Evolutionary conservation across 2,329 filamentous ascomycete species (phyloP).

Genomic region (Ophiostoma sp.): DNA sequence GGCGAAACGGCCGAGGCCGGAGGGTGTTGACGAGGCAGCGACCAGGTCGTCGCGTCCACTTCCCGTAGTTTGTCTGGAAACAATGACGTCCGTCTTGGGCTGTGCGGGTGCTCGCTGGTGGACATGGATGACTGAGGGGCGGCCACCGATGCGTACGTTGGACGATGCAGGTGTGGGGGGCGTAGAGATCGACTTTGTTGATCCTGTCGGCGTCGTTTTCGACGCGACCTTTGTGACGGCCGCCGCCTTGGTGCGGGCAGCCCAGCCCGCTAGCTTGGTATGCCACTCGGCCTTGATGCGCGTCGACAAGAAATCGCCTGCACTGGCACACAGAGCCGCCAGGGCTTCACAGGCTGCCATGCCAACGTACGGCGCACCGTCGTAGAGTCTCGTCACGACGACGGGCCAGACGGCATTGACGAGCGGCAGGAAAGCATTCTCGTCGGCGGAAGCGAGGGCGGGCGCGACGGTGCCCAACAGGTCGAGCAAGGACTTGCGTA

Average conservation of each 20-base stretch:
- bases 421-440: constrained; percentile 82
- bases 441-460: constrained; percentile 70
- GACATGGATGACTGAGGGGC: constrained; percentile 23
- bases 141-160: background rate
- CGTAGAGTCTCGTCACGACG: constrained; percentile 65
- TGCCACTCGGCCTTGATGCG: constrained; percentile 75
- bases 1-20: constrained; percentile 57
- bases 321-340: constrained; percentile 65
- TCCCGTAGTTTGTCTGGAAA: background rate
- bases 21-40: constrained; percentile 19
- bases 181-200: background rate
- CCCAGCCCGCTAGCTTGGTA: constrained; percentile 52
- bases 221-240: constrained; percentile 32
- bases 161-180: background rate
- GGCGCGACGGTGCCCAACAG: constrained; percentile 73
- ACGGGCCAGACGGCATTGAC: constrained; percentile 92
- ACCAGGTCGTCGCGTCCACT: background rate
- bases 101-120: constrained; percentile 5
- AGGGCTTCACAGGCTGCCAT: constrained; percentile 71
- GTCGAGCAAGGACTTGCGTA: constrained; percentile 75
- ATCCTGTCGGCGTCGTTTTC: constrained; percentile 22
- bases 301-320: constrained; percentile 77
- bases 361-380: constrained; percentile 66
- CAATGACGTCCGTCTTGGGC: background rate
- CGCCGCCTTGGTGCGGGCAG: constrained; percentile 45